Evolutionary conservation across 2,329 filamentous ascomycete genomes (phyloP).

Genomic region (Proliferodiscus dingleyae): DNA sequence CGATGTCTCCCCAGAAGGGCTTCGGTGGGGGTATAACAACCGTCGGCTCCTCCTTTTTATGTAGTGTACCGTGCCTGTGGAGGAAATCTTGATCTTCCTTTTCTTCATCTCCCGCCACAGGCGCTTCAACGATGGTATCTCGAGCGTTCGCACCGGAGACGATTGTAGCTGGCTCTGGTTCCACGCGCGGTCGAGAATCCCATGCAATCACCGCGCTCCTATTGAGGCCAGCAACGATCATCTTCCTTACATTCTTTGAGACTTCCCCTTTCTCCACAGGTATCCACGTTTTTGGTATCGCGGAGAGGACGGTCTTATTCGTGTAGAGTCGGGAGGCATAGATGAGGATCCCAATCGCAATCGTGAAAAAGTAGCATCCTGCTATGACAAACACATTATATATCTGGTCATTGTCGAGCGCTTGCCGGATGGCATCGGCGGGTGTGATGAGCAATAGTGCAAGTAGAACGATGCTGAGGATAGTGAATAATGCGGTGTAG

Average conservation of each 20-base stretch:
- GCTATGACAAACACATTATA: constrained; percentile 82
- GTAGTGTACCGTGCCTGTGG: constrained; percentile 6
- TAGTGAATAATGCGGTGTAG: constrained; percentile 72
- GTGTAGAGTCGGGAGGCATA: constrained; percentile 84
- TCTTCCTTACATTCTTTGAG: constrained; percentile 64
- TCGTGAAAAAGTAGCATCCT: constrained; percentile 68
- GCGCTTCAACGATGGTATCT: constrained; percentile 19
- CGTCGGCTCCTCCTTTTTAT: constrained; percentile 17
- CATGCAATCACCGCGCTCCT: constrained; percentile 78
- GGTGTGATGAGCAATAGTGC: constrained; percentile 75
- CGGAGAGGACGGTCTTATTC: constrained; percentile 70
- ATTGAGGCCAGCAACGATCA: constrained; percentile 68
- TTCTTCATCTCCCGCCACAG: constrained; percentile 10
- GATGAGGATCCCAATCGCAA: constrained; percentile 66
- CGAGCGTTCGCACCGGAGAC: constrained; percentile 27
- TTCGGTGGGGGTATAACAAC: constrained; percentile 20
- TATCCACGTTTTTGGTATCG: constrained; percentile 82
- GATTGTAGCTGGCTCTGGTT: constrained; percentile 27
- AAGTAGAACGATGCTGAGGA: constrained; percentile 69
- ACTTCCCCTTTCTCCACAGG: constrained; percentile 84
- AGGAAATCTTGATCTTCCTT: constrained; percentile 7
- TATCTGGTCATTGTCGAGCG: constrained; percentile 57
- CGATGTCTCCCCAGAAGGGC: constrained; percentile 71
- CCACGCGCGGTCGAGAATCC: constrained; percentile 65
- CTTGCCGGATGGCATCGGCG: constrained; percentile 74